Evolutionary conservation across 176 grass and related monocot species (phyloP), one percentile per base, ranked within the genome.

Genomic region (Bothriochloa decipiens): DNA sequence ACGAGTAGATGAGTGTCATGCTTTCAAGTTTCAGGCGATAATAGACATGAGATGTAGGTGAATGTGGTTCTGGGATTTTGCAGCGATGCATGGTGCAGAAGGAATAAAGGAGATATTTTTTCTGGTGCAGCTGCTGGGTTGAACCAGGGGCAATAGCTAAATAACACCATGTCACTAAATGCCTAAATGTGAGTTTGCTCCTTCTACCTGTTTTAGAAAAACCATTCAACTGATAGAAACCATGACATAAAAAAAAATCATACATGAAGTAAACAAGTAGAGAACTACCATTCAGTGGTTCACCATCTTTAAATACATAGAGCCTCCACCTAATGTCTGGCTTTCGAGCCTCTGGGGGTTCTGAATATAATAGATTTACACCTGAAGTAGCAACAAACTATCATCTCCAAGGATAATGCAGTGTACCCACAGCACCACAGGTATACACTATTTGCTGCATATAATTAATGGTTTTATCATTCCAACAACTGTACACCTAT

Each of bases 251-350:
- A 35, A 22, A 63, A 84, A 49, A 33, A 82, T 77, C 17, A 77
- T 49, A 43, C 68, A 81, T 57, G 47, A 46, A 79, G 67, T 78
- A 89, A 82, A 85, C 11, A 76, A 76, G 70, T 27, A 12, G 18
- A 75, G 53, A 27, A 36, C 25, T 92, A 99, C 96, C 96, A 64
- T 86, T 86, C 49, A 99, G 88, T 53, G 92, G 84, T 88, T 96
- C 96, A 40, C 93, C 96, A 45, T 83, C 87, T 88, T 99, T 99
- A 79, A 99, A 99, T 75, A 99, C 91, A 75, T 99, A 99, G 42
- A 99, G 76, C 33, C 96, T 84, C 96, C 96, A 99, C 92, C 94
- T 96, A 71, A 86, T 81, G 64, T 94, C 89, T 69, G 93, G 76
- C 76, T 99, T 91, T 11, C 89, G 85, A 76, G 91, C 93, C 88